These are phyloP conservation scores for Phyllostachys edulis DNA, from an alignment of 176 grass and related monocot species.

Conservation along the genomic window DNA sequence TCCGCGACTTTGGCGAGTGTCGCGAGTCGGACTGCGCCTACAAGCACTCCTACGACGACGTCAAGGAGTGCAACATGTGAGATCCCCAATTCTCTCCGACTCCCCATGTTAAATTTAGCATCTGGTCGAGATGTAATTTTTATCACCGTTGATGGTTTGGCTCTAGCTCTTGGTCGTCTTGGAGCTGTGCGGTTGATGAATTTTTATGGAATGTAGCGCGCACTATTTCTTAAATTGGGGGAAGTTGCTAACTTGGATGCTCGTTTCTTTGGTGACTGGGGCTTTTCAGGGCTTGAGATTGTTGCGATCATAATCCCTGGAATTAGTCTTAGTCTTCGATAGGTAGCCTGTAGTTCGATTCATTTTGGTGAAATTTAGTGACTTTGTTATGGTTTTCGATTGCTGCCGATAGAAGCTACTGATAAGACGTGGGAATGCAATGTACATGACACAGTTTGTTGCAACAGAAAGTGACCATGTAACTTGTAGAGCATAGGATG, in stretches of 20 bases:
- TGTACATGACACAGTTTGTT: slow-evolving; percentile 16
- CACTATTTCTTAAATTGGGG: too few species aligned
- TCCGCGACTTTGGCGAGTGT: slow-evolving; percentile 86
- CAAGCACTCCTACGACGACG: slow-evolving; percentile 93
- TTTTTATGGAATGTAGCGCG: too few species aligned
- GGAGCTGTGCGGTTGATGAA: too few species aligned
- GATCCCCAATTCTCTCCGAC: neutral
- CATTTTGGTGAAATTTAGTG: neutral
- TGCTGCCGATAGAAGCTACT: neutral
- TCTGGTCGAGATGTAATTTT: neutral
- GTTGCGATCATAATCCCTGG: neutral
- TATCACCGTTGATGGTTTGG: neutral
- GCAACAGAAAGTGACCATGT: neutral
- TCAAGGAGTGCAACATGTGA: slow-evolving; percentile 99
- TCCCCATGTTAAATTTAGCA: neutral
- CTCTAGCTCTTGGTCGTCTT: neutral
- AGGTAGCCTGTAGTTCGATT: neutral
- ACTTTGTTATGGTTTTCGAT: neutral
- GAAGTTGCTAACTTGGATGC: too few species aligned
- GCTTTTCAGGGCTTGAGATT: neutral
- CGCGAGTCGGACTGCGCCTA: slow-evolving; percentile 93
- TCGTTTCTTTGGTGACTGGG: neutral
- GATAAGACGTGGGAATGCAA: neutral
- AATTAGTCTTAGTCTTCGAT: neutral
- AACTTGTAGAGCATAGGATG: neutral